These are phyloP conservation scores for Ormosia semicastrata DNA, from an alignment of 306 rosid genomes.

Conservation along the genomic window DNA sequence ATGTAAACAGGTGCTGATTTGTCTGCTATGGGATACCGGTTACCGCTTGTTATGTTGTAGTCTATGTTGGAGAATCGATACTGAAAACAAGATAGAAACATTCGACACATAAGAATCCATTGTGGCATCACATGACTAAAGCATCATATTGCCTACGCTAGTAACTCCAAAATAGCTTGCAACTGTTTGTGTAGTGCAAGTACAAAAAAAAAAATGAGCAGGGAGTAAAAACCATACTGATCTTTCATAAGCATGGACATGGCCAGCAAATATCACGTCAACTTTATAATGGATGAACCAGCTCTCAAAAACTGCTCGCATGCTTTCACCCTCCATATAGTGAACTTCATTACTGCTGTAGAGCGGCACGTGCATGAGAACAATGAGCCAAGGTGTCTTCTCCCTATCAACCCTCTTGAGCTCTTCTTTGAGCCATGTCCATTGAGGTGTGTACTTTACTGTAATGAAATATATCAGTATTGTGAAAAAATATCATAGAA, in stretches of 20 bases:
- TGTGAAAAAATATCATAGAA: background rate
- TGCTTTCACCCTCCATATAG: conserved; percentile 96
- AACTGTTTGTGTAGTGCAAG: background rate
- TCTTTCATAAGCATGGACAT: conserved; percentile 99
- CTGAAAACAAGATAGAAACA: conserved; percentile 45
- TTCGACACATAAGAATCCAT: conserved; percentile 13
- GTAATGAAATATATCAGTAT: conserved; percentile 30
- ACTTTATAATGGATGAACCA: conserved; percentile 81
- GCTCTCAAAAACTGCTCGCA: conserved; percentile 77
- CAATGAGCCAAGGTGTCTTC: conserved; percentile 96
- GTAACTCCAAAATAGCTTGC: conserved; percentile 6
- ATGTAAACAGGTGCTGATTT: conserved; percentile 91
- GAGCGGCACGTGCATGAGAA: conserved; percentile 85
- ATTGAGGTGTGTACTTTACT: conserved; percentile 97
- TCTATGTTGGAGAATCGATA: conserved; percentile 72
- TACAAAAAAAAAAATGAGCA: conserved; percentile 13
- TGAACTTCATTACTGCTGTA: conserved; percentile 85
- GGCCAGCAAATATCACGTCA: conserved; percentile 91
- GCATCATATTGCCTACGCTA: conserved; percentile 6
- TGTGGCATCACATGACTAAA: conserved; percentile 16
- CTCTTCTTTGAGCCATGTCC: conserved; percentile 69
- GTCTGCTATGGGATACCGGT: conserved; percentile 61
- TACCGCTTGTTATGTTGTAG: conserved; percentile 70
- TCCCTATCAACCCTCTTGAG: conserved; percentile 72
- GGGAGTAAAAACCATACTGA: conserved; percentile 57